Base-by-base conservation (phyloP, 768 basidiomycete genomes). In the Termitomyces sp. region DNA sequence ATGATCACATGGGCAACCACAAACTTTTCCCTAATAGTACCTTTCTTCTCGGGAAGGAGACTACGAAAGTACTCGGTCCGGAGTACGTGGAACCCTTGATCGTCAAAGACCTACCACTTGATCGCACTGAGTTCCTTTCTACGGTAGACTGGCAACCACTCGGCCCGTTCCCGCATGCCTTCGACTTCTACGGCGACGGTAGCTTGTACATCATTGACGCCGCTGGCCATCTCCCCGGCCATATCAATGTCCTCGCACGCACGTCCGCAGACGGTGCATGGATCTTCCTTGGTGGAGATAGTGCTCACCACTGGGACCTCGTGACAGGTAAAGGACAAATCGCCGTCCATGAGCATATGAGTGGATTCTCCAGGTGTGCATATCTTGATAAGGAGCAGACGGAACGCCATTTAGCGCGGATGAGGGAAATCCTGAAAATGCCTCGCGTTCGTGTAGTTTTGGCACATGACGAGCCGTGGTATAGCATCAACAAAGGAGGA, bases 141-240 rank as follows among this genome's bases (percentile, higher is more conserved):
- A 44, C 60, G 16, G 24, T 18, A 5, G 51, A 55, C n/a, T 65
- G 64, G 64, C 53, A 56, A n/a, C 55, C 65, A 7, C 24, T 65
- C 1, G 65, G 64, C 2, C 60, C 60, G 1, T 66, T 65, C 20
- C 78, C 80, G 28, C 73, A 65, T 24, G 78, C 80, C 5, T 62
- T 78, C 20, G 82, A 86, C 68, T 78, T 75, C 62, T 84, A 78
- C 61, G 75, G 75, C 20, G 84, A 87, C 59, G 84, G 84, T 7
- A 81, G 79, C 61, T 64, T 84, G 36, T 85, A 81, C 62, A 73
- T 86, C 60, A 64, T 86, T 57, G 80, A 86, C 61, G 76, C 83
- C 1, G 75, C 83, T 1, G 84, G 85, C 0, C 84, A 86, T 64
- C 64, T 83, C 31, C 67, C 70, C 1, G 85, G 85, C 0, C 84